Evolutionary conservation across 768 basidiomycete genomes (phyloP), one percentile per base, ranked within the genome.

Genomic region (Russula virescens): DNA sequence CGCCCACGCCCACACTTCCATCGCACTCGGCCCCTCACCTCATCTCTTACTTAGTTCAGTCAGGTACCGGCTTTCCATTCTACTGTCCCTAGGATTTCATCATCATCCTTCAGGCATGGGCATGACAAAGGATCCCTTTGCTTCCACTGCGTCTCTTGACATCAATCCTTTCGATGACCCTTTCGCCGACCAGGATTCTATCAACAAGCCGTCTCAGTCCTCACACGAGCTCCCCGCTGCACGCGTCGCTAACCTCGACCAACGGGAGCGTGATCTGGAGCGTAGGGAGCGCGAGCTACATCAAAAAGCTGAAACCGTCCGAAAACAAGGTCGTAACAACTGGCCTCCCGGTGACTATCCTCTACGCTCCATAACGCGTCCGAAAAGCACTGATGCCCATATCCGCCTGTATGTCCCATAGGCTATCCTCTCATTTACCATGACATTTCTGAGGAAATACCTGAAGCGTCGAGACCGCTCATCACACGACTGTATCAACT

Each of bases 351-450:
- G 94, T 89, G 68, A 71, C 89, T 78, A 16, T 64, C 63, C 34
- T 60, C 43, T 38, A 18, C 45, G 49, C 53, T 40, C 35, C 45
- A 52, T 53, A 4, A 28, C 43, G 46, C 61, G 10, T 59, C 40
- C 31, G 21, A 52, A 43, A 45, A 18, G 7, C 18, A 31, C 16
- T 25, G 18, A 21, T 31, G 11, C 55, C 47, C 48, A 55, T 25
- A 48, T 35, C 45, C 19, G 18, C 38, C 49, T 43, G 8, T 46
- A 57, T 21, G 9, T 21, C 38, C 45, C 50, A 65, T 74, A 96
- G 94, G 94, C 79, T 94, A 86, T 72, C 96, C 96, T 52, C 78
- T 99, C 69, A 87, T 99, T 72, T 97, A 86, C 78, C 97, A 99
- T 75, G 89, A 92, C 61, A 96, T 98, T 71, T 72, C 80, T 70